A percentile compares a stretch with the other conserved stretches of the same genome.
These are phyloP conservation scores for Fusarium guadeloupense DNA, from an alignment of 2,329 filamentous ascomycete species.

Conservation along the genomic window DNA sequence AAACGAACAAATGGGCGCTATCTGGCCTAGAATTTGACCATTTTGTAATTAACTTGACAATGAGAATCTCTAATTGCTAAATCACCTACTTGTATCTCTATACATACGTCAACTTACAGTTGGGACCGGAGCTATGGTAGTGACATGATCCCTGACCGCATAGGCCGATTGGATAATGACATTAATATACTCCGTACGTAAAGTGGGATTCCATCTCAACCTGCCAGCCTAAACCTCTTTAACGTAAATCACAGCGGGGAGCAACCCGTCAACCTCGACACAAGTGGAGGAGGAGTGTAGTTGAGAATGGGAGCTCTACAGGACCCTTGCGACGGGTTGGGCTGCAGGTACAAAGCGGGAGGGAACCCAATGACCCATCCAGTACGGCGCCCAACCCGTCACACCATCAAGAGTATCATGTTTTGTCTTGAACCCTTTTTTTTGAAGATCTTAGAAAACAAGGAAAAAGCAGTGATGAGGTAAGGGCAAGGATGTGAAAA, in stretches of 20 bases:
- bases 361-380: slow-evolving; percentile 33
- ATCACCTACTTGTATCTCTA: background rate
- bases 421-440: slow-evolving; percentile 24
- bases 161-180: slow-evolving; percentile 13
- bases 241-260: slow-evolving; percentile 12
- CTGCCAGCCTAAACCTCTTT: slow-evolving; percentile 11
- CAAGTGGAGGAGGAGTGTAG: slow-evolving; percentile 26
- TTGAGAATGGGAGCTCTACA: slow-evolving; percentile 13
- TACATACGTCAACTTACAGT: background rate
- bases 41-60: slow-evolving; percentile 7
- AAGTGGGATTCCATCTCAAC: slow-evolving; percentile 18
- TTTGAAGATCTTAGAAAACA: slow-evolving; percentile 14
- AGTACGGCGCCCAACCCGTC: slow-evolving; percentile 26
- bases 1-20: slow-evolving; percentile 11
- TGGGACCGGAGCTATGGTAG: slow-evolving; percentile 5
- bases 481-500: slow-evolving; percentile 6
- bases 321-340: slow-evolving; percentile 33
- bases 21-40: background rate
- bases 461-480: slow-evolving; percentile 9
- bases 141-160: slow-evolving; percentile 7
- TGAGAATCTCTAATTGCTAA: background rate
- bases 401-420: slow-evolving; percentile 20
- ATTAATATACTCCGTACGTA: slow-evolving; percentile 11
- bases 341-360: slow-evolving; percentile 39
- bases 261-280: slow-evolving; percentile 5